Conservation (phyloP, 2,329 filamentous ascomycete species). For the Aspergillus sojae region DNA sequence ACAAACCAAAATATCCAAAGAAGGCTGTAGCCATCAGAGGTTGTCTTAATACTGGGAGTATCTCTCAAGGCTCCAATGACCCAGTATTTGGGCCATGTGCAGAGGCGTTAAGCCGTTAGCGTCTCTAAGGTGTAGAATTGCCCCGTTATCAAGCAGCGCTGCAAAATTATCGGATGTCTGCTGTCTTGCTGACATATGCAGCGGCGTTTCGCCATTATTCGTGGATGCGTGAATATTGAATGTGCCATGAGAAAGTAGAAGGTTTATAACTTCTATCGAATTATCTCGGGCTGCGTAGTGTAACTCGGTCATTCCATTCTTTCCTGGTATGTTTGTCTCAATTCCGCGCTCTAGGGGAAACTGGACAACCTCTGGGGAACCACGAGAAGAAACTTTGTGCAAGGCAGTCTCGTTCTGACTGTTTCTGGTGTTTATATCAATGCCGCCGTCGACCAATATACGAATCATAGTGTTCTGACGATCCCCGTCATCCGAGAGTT, state of each 20-base stretch:
- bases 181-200: neutral
- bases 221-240: too few species aligned
- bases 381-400: too few species aligned
- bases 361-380: neutral
- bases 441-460: too few species aligned
- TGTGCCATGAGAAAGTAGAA: neutral
- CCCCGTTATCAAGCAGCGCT: neutral
- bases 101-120: neutral
- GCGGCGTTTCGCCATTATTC: neutral
- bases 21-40: neutral
- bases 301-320: neutral
- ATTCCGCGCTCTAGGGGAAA: neutral
- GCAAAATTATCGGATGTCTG: neutral
- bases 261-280: neutral
- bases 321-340: neutral
- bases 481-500: too few species aligned
- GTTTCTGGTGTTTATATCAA: too few species aligned
- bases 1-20: slow-evolving; percentile 21
- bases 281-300: neutral
- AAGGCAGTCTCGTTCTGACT: too few species aligned
- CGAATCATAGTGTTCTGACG: too few species aligned
- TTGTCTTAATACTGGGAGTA: neutral
- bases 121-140: neutral
- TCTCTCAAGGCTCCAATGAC: neutral
- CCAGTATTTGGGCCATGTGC: neutral